These are phyloP conservation scores for Backusella macrospora DNA, from an alignment of 192 early-diverging fungal species.

Conservation along the genomic window DNA sequence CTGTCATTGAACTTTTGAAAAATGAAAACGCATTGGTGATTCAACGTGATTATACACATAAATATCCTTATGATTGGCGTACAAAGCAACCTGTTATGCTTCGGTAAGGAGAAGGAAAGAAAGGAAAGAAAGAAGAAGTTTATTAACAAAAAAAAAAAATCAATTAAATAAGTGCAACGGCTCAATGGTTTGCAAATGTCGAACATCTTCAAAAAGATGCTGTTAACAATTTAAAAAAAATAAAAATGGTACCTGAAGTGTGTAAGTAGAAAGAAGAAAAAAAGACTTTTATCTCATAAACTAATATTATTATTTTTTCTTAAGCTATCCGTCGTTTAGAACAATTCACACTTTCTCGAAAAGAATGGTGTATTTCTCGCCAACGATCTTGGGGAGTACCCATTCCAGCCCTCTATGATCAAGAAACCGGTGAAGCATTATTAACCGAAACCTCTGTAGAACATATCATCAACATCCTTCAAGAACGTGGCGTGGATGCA, in stretches of 20 bases:
- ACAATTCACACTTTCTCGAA: constrained; percentile 66
- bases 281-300: no score
- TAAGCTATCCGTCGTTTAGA: constrained; percentile 58
- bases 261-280: constrained; percentile 32
- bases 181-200: constrained; percentile 85
- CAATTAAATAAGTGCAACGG: constrained; percentile 62
- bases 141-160: background rate
- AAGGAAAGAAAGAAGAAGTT: background rate
- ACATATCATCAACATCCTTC: constrained; percentile 64
- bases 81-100: constrained; percentile 80
- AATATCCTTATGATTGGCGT: constrained; percentile 86
- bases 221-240: constrained; percentile 52
- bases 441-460: constrained; percentile 64
- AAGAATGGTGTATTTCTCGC: constrained; percentile 85
- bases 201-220: constrained; percentile 63
- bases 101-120: constrained; percentile 22
- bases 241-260: constrained; percentile 63
- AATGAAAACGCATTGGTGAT: constrained; percentile 46
- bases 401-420: constrained; percentile 75
- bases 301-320: background rate
- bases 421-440: constrained; percentile 60
- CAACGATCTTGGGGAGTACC: constrained; percentile 85
- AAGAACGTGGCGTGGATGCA: constrained; percentile 60
- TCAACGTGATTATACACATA: constrained; percentile 62
- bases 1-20: constrained; percentile 59